Base-by-base conservation (phyloP, 1,139 yeast genomes). In the Trichomonascaceae sp. region DNA sequence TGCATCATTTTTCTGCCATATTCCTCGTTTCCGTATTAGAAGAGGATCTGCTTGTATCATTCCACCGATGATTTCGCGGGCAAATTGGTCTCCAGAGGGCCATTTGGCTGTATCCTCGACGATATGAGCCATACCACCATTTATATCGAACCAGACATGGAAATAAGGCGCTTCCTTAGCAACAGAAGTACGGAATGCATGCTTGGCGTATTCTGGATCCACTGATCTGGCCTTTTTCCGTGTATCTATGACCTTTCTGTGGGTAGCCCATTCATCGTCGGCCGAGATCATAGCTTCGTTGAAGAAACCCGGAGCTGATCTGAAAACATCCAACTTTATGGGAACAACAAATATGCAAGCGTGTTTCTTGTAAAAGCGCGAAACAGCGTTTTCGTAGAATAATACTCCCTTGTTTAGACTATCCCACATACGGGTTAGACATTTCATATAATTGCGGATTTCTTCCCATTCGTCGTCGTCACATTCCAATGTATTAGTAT, bases 111-210 rank as follows among this genome's bases (percentile, higher is more conserved):
- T 52, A 53, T 74, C 70, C 55, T 78, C 81, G 6, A 78, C 70
- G n/a, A 78, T 75, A 61, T 78, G 82, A 1, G 80, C 82, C 47
- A 75, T 54, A 0, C 82, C 82, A 10, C 81, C 81, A 52, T 74
- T 70, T 10, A 74, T 53, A 30, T 66, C 67, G 54, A 76, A 66
- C 82, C 82, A 79, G 4, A 74, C 78, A 59, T 78, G 82, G 60
- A 76, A 77, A 60, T 71, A 78, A 0, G 80, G 78, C 3, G 80
- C 74, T 54, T 77, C 77, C 52, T 75, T 70, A 1, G 79, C 78
- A 44, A 78, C 70, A n/a, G 69, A 63, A 12, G 65, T 59, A 19
- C 73, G 65, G 53, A 77, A 73, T 4, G 73, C 73, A 41, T 62
- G 64, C 36, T 63, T 61, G 2, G 73, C 73, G 38, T 61, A 60